These are phyloP conservation scores for Cryptosporidium viatorum DNA, from an alignment of 169 alveolate species.

Conservation along the genomic window DNA sequence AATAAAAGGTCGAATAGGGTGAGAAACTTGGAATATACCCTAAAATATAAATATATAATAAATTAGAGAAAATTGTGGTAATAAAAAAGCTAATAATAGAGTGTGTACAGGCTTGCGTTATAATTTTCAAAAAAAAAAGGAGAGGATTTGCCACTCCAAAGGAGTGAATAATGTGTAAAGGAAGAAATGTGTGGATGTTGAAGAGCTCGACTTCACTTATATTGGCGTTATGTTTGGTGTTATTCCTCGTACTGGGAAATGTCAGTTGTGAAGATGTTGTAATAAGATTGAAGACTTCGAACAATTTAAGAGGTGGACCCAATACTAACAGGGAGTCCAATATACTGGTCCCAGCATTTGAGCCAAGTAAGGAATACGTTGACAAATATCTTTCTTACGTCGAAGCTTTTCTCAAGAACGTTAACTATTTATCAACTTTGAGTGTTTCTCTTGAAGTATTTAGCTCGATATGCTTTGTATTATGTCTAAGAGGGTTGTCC, in stretches of 20 bases:
- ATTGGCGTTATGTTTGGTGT: slow-evolving; percentile 1
- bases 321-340: not conserved
- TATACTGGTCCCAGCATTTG: slow-evolving; percentile 38
- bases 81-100: not conserved
- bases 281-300: slow-evolving; percentile 15
- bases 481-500: slow-evolving; percentile 85
- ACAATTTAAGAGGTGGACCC: slow-evolving; percentile 50
- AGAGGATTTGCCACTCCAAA: not conserved
- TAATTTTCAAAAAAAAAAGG: not conserved
- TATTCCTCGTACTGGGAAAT: not conserved
- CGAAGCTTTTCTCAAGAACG: slow-evolving; percentile 17
- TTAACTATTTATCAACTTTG: slow-evolving; percentile 21
- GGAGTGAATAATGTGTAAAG: slow-evolving; percentile 7
- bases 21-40: not conserved
- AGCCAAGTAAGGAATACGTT: slow-evolving; percentile 11
- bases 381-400: slow-evolving; percentile 17
- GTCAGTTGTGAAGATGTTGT: slow-evolving; percentile 26
- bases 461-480: slow-evolving; percentile 79
- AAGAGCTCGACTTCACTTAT: not conserved
- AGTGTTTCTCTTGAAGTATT: slow-evolving; percentile 61
- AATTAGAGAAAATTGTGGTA: not conserved
- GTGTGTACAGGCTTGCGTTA: not conserved
- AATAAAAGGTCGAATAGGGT: not conserved
- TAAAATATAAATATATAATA: no score
- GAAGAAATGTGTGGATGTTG: not conserved